Conservation (phyloP, 495 filamentous ascomycete species). For the Xylaria curta region DNA sequence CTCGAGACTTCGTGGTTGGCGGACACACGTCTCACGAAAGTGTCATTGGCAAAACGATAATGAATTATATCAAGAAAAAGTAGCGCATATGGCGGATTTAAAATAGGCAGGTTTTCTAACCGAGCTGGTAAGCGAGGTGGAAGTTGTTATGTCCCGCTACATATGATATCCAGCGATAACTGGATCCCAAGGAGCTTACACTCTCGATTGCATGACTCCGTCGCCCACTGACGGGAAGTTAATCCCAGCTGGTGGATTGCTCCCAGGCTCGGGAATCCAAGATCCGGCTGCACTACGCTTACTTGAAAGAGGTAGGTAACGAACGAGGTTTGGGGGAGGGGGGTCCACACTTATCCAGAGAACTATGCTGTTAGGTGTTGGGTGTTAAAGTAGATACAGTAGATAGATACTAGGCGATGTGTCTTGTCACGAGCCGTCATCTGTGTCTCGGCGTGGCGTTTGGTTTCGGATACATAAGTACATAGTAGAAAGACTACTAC, state of each 20-base stretch:
- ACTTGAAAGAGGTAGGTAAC: constrained; percentile 10
- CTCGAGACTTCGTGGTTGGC: neutral
- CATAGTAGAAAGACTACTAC: too few relatives aligned
- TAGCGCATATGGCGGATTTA: constrained; percentile 6
- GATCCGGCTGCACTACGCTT: constrained; percentile 18
- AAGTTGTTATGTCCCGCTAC: neutral
- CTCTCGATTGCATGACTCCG: constrained; percentile 8
- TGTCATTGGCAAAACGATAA: neutral
- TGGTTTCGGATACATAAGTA: constrained; percentile 9
- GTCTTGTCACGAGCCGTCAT: neutral
- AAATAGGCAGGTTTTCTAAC: constrained; percentile 18
- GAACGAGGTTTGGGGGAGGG: neutral
- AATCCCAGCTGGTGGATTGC: constrained; percentile 14
- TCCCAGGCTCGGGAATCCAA: constrained; percentile 24
- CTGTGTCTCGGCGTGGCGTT: constrained; percentile 4
- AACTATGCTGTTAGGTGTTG: neutral
- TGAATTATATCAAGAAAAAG: neutral
- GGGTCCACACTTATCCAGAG: neutral
- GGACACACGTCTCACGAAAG: too few relatives aligned
- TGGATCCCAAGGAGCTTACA: neutral
- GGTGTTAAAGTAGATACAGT: constrained; percentile 1
- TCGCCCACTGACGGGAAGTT: neutral
- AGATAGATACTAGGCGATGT: neutral
- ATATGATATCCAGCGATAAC: neutral
- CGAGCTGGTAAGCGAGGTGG: constrained; percentile 23